Percentiles rank a stretch among this genome's conserved stretches.
Conservation (phyloP, 106 monocot species). For the Cymbidium sinense region DNA sequence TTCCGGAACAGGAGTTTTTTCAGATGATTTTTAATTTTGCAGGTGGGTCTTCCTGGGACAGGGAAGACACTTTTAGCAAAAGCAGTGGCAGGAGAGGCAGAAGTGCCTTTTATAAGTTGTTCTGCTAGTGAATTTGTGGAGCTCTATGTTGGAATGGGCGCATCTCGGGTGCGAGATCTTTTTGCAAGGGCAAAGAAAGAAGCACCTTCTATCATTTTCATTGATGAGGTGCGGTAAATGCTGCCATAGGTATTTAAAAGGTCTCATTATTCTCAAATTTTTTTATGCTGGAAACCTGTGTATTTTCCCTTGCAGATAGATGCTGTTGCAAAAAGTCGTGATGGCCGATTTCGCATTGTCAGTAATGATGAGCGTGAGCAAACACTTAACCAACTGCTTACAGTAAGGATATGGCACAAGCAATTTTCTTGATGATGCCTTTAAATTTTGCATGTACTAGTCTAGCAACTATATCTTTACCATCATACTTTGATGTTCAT, state of each 20-base stretch:
- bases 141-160: constrained; percentile 99
- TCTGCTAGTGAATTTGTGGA: constrained; percentile 99
- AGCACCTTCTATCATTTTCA: constrained; percentile 96
- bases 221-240: constrained; percentile 65
- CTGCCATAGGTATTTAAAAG: not conserved
- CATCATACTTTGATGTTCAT: not conserved
- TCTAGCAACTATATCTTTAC: not conserved
- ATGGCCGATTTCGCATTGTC: constrained; percentile 92
- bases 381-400: constrained; percentile 95
- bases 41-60: constrained; percentile 99
- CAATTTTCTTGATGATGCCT: not conserved
- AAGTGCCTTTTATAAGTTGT: constrained; percentile 98
- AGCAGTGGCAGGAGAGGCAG: constrained; percentile 98
- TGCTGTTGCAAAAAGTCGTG: constrained; percentile 97
- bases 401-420: constrained; percentile 39
- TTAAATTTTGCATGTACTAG: not conserved
- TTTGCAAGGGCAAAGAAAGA: constrained; percentile 98
- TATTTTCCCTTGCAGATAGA: constrained; percentile 64
- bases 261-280: not conserved
- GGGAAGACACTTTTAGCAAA: constrained; percentile 97
- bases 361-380: constrained; percentile 99
- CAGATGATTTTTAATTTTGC: constrained; percentile 9
- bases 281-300: not conserved
- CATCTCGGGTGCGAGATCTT: constrained; percentile 91
- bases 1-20: not conserved